Conservation (phyloP, 2,329 filamentous ascomycete genomes). For the Biscogniauxia sp. region DNA sequence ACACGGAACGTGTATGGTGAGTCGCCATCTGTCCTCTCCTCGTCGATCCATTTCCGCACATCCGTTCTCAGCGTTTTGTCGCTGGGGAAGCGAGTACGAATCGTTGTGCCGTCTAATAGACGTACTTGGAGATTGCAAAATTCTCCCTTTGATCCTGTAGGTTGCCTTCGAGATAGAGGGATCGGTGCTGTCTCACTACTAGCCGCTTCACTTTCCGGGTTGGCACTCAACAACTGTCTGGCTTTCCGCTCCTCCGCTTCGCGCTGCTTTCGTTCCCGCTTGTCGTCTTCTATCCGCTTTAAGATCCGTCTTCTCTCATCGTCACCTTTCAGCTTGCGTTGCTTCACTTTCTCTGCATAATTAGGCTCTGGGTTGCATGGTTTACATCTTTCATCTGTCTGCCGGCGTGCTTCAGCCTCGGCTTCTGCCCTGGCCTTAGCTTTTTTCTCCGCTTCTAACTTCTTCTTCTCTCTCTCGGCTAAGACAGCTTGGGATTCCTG, state of each 20-base stretch:
- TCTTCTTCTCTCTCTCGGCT: conserved; percentile 48
- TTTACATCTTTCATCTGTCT: conserved; percentile 36
- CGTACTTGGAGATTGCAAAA: conserved; percentile 71
- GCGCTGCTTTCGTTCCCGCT: conserved; percentile 60
- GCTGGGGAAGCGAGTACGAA: conserved; percentile 70
- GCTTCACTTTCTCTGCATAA: conserved; percentile 56
- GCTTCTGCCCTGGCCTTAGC: conserved; percentile 48
- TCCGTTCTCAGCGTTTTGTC: conserved; percentile 59
- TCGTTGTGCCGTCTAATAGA: conserved; percentile 78
- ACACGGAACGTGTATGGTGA: conserved; percentile 81
- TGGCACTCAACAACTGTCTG: conserved; percentile 24
- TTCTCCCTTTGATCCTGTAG: conserved; percentile 18
- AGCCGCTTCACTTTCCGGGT: conserved; percentile 15
- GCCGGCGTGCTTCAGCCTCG: conserved; percentile 44
- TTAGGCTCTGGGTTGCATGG: conserved; percentile 34
- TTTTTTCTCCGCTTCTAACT: conserved; percentile 42
- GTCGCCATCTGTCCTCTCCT: conserved; percentile 53
- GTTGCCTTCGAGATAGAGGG: conserved; percentile 16
- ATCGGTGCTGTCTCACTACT: conserved; percentile 10
- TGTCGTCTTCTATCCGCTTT: conserved; percentile 74
- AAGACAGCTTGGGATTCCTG: conserved; percentile 38
- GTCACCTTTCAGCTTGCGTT: conserved; percentile 62
- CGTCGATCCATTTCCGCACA: conserved; percentile 76
- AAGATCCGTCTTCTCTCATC: conserved; percentile 71
- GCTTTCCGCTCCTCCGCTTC: conserved; percentile 47